phyloP scores from a whole-genome alignment of 768 basidiomycete species.

The Royoungia palumana region DNA sequence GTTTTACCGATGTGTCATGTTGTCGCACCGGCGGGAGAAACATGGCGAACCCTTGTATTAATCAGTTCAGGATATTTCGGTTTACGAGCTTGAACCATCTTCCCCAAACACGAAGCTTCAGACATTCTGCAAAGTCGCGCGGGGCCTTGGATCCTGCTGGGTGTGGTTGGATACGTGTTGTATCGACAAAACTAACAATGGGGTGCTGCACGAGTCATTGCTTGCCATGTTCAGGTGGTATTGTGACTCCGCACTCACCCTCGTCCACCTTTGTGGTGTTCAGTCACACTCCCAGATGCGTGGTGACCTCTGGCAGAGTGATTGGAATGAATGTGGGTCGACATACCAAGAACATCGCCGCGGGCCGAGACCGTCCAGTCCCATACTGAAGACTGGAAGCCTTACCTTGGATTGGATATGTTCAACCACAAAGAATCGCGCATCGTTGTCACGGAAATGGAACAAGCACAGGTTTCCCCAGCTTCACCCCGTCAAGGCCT shows the following conservation, averaged over 20 bases:
- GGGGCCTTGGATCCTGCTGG: not conserved
- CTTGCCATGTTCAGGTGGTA: constrained; percentile 10
- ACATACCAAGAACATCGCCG: constrained; percentile 3
- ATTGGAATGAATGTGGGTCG: constrained; percentile 6
- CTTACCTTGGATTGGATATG: not conserved
- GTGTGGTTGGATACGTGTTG: constrained; percentile 4
- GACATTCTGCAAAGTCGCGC: not conserved
- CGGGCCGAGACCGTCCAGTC: not conserved
- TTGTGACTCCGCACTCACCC: not conserved
- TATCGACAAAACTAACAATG: not conserved
- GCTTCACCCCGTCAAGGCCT: not conserved
- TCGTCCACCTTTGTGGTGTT: constrained; percentile 2
- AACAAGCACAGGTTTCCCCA: not conserved
- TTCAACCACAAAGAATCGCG: not conserved
- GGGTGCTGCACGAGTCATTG: constrained; percentile 2
- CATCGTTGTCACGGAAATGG: constrained; percentile 7
- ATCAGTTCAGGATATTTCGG: not conserved
- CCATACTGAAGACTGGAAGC: not conserved
- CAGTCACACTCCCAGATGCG: not conserved
- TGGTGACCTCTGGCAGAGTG: not conserved
- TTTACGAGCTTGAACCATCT: not conserved
- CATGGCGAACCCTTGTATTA: too few species aligned
- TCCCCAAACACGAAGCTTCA: not conserved
- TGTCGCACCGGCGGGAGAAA: too few species aligned
- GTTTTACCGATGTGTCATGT: too few species aligned